Percentiles rank a stretch among this genome's conserved stretches.
Conservation (phyloP, 441 rosid species). For the Eutrema salsugineum region DNA sequence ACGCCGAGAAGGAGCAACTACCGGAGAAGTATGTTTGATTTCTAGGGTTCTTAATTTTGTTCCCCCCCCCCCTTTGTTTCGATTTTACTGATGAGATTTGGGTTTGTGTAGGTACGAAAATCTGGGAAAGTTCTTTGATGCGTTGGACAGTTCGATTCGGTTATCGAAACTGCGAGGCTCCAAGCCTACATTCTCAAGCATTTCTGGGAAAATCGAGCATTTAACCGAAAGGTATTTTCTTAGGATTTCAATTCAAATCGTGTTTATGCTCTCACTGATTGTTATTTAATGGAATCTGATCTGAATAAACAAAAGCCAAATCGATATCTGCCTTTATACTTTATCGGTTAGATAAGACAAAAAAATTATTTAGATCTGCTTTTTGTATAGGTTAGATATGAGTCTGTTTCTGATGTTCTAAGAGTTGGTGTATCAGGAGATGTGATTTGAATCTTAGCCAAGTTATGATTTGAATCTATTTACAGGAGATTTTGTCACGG, state of each 20-base stretch:
- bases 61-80: not conserved
- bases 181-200: constrained; percentile 45
- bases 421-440: not conserved
- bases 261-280: not conserved
- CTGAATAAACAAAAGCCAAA: not conserved
- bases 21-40: constrained; percentile 51
- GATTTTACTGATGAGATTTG: constrained; percentile 1
- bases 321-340: not conserved
- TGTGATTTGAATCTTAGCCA: not conserved
- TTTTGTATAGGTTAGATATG: not conserved
- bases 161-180: constrained; percentile 54
- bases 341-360: constrained; percentile 7
- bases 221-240: constrained; percentile 61
- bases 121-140: constrained; percentile 62
- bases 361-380: not conserved
- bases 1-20: constrained; percentile 25
- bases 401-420: not conserved
- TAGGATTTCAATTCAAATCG: not conserved
- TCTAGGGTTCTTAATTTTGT: not conserved
- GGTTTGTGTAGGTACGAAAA: constrained; percentile 44
- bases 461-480: constrained; percentile 7
- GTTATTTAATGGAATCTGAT: not conserved
- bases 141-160: constrained; percentile 60
- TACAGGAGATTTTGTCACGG: constrained; percentile 73
- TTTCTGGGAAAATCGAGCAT: constrained; percentile 52